Conservation (phyloP, 345 rosid genomes). For the Melaleuca quinquenervia region DNA sequence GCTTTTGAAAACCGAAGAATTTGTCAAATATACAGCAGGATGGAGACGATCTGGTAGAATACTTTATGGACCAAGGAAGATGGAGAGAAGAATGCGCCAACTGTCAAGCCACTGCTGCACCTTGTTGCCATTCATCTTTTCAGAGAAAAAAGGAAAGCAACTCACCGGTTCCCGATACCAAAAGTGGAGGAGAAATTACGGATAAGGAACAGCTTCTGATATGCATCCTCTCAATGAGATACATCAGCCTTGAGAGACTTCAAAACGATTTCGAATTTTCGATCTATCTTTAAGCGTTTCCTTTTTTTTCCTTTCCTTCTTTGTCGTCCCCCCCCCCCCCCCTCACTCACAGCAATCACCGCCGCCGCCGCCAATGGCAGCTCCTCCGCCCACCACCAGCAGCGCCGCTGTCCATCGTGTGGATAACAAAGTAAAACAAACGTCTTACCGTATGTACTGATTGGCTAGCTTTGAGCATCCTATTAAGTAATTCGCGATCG, state of each 20-base stretch:
- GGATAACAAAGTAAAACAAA: no score
- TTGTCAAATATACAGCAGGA: neutral
- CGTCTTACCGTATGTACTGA: no score
- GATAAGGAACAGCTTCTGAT: neutral
- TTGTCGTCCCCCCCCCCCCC: no score
- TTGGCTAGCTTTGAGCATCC: no score
- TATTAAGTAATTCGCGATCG: no score
- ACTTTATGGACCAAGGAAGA: neutral
- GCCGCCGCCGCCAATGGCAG: no score
- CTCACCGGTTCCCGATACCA: neutral
- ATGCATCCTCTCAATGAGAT: neutral
- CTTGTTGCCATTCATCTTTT: neutral
- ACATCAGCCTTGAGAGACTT: neutral
- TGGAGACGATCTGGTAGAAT: neutral
- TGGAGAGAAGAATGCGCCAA: neutral
- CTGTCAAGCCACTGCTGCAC: neutral
- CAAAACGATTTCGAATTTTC: no score
- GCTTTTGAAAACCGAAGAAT: neutral
- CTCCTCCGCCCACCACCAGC: no score
- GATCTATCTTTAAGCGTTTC: no score
- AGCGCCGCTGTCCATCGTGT: no score
- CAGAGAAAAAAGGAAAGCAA: neutral
- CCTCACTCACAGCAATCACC: no score
- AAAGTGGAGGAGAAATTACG: neutral
- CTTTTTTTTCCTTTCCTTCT: no score